Percentiles rank a stretch among this genome's conserved stretches.
phyloP scores from a whole-genome alignment of 2,329 filamentous ascomycete species.

The Bipolaris oryzae region DNA sequence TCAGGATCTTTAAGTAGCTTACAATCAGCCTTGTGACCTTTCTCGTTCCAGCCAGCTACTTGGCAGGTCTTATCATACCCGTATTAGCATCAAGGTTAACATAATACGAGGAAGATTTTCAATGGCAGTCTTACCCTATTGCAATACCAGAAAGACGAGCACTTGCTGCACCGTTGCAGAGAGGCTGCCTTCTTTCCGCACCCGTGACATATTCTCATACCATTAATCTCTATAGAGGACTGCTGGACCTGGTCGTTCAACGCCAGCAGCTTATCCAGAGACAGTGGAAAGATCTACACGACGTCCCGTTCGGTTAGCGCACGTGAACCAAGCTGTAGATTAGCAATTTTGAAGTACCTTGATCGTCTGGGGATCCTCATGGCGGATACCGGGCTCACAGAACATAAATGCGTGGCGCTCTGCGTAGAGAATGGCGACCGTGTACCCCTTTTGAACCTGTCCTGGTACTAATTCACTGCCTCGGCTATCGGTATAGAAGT shows the following conservation, averaged over 20 bases:
- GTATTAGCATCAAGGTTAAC: slow-evolving; percentile 13
- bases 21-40: slow-evolving; percentile 25
- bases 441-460: no score
- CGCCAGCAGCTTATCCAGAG: slow-evolving; percentile 21
- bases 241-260: slow-evolving; percentile 22
- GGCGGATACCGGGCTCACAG: slow-evolving; percentile 23
- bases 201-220: slow-evolving; percentile 24
- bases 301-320: not conserved
- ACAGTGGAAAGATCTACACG: slow-evolving; percentile 27
- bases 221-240: slow-evolving; percentile 21
- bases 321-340: slow-evolving; percentile 10
- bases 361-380: slow-evolving; percentile 22
- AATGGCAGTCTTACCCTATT: slow-evolving; percentile 22
- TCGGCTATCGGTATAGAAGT: no score
- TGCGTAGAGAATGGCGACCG: no score
- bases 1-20: slow-evolving; percentile 22
- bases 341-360: slow-evolving; percentile 23
- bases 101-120: slow-evolving; percentile 8
- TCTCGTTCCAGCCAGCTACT: slow-evolving; percentile 20
- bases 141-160: slow-evolving; percentile 30
- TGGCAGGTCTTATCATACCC: slow-evolving; percentile 21
- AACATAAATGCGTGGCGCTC: slow-evolving; percentile 18
- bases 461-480: no score
- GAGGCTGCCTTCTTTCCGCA: slow-evolving; percentile 23
- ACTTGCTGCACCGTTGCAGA: slow-evolving; percentile 24